Percentiles rank a stretch among this genome's conserved stretches.
Conservation (phyloP, 345 rosid genomes). For the Kernera saxatilis region DNA sequence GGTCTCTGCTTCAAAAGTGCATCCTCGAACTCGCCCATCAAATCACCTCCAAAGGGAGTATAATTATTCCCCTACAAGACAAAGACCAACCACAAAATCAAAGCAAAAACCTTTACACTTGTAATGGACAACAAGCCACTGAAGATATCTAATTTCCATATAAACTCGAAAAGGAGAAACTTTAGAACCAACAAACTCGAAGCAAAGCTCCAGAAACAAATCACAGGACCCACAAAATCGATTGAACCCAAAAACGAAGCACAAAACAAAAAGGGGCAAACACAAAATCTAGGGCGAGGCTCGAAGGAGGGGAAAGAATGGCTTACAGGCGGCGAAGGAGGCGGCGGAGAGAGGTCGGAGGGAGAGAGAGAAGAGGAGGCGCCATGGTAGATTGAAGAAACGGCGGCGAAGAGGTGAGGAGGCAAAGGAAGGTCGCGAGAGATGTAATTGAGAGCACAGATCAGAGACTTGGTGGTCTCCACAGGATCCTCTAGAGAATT, state of each 20-base stretch:
- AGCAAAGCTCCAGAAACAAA: neutral
- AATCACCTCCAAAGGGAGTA: slow-evolving; percentile 44
- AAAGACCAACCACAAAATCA: neutral
- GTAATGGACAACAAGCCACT: neutral
- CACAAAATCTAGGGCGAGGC: neutral
- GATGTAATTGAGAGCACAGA: slow-evolving; percentile 77
- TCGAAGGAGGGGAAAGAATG: neutral
- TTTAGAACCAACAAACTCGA: neutral
- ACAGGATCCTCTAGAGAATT: slow-evolving; percentile 32
- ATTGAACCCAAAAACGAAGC: neutral
- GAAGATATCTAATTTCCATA: neutral
- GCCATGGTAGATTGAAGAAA: slow-evolving; percentile 62
- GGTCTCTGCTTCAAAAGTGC: slow-evolving; percentile 66
- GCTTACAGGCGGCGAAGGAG: slow-evolving; percentile 13
- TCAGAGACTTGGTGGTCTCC: slow-evolving; percentile 63
- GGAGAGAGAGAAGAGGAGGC: slow-evolving; percentile 54
- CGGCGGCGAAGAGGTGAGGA: slow-evolving; percentile 54
- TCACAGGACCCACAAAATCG: slow-evolving; percentile 2
- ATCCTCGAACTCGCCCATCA: slow-evolving; percentile 75
- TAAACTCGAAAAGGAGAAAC: neutral
- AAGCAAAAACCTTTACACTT: neutral
- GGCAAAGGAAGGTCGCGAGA: slow-evolving; percentile 93
- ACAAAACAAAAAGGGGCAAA: neutral
- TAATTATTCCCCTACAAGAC: slow-evolving; percentile 37
- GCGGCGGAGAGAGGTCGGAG: slow-evolving; percentile 55